These are phyloP conservation scores for Russula vinacea DNA, from an alignment of 768 basidiomycete species.

Conservation along the genomic window DNA sequence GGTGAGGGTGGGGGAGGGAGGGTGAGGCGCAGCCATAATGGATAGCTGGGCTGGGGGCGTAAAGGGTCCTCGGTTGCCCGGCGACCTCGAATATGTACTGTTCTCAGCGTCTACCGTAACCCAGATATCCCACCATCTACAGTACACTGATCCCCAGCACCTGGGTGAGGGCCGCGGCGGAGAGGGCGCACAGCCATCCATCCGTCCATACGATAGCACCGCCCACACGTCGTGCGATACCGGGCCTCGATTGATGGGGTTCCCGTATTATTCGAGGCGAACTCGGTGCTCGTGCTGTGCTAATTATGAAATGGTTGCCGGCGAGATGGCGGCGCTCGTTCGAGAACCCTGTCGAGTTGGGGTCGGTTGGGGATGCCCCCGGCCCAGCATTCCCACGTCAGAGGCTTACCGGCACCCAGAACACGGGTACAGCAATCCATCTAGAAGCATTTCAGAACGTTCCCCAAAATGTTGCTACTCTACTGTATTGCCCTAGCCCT, in stretches of 20 bases:
- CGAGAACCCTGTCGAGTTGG: neutral
- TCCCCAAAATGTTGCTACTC: neutral
- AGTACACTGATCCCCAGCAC: no score
- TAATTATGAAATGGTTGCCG: neutral
- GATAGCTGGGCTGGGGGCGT: neutral
- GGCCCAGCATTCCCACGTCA: neutral
- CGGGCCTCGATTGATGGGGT: no score
- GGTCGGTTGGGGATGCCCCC: no score
- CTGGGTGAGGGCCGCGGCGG: no score
- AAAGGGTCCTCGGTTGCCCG: neutral
- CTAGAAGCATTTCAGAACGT: neutral
- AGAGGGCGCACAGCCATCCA: no score
- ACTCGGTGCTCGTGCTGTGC: neutral
- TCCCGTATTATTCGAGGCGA: neutral
- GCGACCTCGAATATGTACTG: neutral
- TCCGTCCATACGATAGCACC: neutral
- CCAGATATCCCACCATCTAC: no score
- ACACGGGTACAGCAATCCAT: neutral
- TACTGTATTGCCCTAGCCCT: constrained; percentile 1
- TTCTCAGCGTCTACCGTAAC: neutral
- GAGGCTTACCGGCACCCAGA: no score
- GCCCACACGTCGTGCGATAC: neutral
- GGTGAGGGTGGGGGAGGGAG: neutral
- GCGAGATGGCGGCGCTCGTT: neutral
- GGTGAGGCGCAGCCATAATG: neutral